Base-by-base conservation (phyloP, 345 rosid species). In the Rhizophora apiculata region DNA sequence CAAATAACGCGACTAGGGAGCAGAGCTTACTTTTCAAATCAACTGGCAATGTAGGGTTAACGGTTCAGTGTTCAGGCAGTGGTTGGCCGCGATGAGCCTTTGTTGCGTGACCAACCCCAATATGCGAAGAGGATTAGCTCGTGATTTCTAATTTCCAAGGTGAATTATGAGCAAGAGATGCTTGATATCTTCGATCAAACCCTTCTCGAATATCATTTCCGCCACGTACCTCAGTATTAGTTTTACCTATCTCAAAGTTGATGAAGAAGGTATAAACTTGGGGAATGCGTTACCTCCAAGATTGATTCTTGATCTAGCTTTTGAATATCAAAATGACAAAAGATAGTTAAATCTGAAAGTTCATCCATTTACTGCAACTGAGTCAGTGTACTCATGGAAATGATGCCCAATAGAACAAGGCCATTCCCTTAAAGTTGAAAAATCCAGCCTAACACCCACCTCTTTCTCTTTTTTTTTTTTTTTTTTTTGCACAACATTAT, bases 401-500 rank as follows among this genome's bases (percentile, higher is more conserved):
- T 26, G 64, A 66, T 67, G 64, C 63, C 59, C 74, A 43, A 60
- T 36, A 55, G 65, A 76, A 60, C 69, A 68, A 61, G 72, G 68
- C 19, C 77, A 63, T 78, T 76, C 53, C 67, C 60, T 71, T 62
- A 74, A 73, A 62, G 26, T 48, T 57, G 65, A 51, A 39, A 74
- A 43, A 43, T 43, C 67, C 67, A 66, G 29, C 61, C 27, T n/a
- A 29, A 70, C 62, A 65, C 60, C 66, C 57, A 2, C 5, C 49
- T 11, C 16, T 43, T 13, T n/a, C n/a, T n/a, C n/a, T 37, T 37
- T 81, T 73, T 62, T 81, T 75, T 64, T 77, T 37, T 8, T 37
- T 37, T 81, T 73, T 62, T 81, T 75, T 64, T 75, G 60, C 64
- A 79, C 74, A 64, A 57, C 58, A 71, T 83, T 81, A 79, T 85